These are phyloP conservation scores for Ceratocystis harringtonii DNA, from an alignment of 2,329 filamentous ascomycete species.

Conservation along the genomic window DNA sequence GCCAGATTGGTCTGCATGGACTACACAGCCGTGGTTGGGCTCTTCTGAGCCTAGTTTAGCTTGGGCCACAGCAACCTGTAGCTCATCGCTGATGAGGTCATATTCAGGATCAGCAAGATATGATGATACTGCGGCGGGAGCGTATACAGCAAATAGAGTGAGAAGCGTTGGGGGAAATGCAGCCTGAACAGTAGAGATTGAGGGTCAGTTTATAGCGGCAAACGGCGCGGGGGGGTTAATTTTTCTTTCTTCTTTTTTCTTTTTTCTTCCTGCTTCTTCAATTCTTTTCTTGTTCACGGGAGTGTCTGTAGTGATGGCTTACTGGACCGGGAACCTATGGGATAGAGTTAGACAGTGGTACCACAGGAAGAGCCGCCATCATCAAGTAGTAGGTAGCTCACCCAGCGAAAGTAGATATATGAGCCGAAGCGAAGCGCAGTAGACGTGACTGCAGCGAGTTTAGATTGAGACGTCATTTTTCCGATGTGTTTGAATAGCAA, in stretches of 20 bases:
- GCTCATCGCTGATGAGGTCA: conserved; percentile 44
- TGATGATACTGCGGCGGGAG: conserved; percentile 46
- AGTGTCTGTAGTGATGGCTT: conserved; percentile 16
- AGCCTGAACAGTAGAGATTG: conserved; percentile 17
- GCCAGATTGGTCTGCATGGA: neutral
- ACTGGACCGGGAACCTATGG: conserved; percentile 23
- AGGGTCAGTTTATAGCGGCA: neutral
- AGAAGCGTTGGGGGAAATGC: conserved; percentile 28
- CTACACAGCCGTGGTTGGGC: neutral
- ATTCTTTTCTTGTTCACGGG: neutral
- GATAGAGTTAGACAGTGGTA: neutral
- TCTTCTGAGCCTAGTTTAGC: neutral
- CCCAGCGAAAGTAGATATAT: conserved; percentile 49
- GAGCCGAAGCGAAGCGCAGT: conserved; percentile 29
- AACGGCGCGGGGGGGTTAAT: neutral
- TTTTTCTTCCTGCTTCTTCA: too few species aligned
- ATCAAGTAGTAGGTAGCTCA: conserved; percentile 22
- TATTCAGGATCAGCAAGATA: conserved; percentile 42
- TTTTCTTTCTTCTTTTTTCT: too few species aligned
- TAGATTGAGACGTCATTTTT: conserved; percentile 11
- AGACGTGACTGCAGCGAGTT: conserved; percentile 25
- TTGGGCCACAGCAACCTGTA: conserved; percentile 35
- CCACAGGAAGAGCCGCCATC: neutral
- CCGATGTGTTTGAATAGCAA: neutral
- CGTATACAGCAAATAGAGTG: conserved; percentile 49